phyloP scores from a whole-genome alignment of 2,329 filamentous ascomycete genomes.

The Hypocreales sp. region DNA sequence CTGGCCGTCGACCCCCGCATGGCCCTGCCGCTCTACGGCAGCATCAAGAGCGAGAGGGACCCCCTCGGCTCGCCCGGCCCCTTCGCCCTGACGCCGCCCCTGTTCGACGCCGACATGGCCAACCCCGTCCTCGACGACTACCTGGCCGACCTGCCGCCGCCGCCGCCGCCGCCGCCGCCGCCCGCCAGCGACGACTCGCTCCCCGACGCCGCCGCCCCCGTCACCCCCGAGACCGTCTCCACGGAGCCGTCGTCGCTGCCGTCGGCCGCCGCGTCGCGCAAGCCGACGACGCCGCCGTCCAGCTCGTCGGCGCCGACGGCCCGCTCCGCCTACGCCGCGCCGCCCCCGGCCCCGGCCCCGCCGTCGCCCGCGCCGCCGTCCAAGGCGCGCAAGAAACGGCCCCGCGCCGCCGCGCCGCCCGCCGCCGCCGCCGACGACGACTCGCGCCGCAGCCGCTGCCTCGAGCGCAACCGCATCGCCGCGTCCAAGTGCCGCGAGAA shows the following conservation, averaged over 20 bases:
- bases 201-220: background rate
- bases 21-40: slow-evolving; percentile 2
- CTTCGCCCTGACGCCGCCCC: slow-evolving; percentile 3
- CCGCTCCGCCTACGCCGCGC: no score
- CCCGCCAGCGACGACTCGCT: background rate
- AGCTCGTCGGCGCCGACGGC: no score
- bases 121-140: background rate
- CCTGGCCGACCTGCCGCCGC: background rate
- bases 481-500: slow-evolving; percentile 63
- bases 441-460: slow-evolving; percentile 33
- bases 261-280: background rate
- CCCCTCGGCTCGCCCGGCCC: background rate
- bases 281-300: background rate
- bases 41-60: slow-evolving; percentile 3
- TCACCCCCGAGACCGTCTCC: background rate
- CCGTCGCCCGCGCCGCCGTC: background rate
- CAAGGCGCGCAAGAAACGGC: background rate
- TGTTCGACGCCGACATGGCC: slow-evolving; percentile 2
- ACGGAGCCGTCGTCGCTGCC: background rate
- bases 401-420: background rate
- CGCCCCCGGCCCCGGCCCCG: background rate
- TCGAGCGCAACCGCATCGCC: slow-evolving; percentile 57
- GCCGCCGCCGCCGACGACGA: background rate
- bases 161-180: background rate
- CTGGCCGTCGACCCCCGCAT: slow-evolving; percentile 2